Evolutionary conservation across 225 moss, liverwort and hornwort species (phyloP).

Genomic region (Pseudoscleropodium purum): DNA sequence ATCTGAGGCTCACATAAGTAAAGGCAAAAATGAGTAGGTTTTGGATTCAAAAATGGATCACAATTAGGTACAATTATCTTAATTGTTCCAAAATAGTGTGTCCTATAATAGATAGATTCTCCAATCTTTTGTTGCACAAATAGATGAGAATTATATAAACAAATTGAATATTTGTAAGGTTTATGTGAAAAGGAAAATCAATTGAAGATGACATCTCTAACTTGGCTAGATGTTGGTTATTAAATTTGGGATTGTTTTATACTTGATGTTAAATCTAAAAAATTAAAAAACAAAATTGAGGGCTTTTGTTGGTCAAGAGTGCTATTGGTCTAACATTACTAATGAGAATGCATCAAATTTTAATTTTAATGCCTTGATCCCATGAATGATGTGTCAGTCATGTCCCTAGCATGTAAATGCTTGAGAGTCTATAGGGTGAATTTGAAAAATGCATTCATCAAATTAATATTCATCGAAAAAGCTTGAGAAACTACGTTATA

Average conservation of each 20-base stretch:
- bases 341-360: not conserved
- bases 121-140: not conserved
- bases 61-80: not conserved
- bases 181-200: rapidly evolving
- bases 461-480: not conserved
- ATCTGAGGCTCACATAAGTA: not conserved
- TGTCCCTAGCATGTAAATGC: not conserved
- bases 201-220: not conserved
- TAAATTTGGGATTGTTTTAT: not conserved
- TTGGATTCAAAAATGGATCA: not conserved
- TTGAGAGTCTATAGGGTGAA: not conserved
- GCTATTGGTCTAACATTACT: not conserved
- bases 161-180: not conserved
- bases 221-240: not conserved
- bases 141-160: not conserved
- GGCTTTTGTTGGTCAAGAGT: not conserved
- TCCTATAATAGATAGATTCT: not conserved
- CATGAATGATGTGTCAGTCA: no score
- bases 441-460: not conserved
- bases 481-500: not conserved
- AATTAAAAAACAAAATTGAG: not conserved
- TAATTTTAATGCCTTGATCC: not conserved
- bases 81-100: not conserved
- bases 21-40: not conserved
- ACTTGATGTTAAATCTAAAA: not conserved